Base-by-base conservation (phyloP, 139 green algal species). In the Zygnema circumcarinatum region DNA sequence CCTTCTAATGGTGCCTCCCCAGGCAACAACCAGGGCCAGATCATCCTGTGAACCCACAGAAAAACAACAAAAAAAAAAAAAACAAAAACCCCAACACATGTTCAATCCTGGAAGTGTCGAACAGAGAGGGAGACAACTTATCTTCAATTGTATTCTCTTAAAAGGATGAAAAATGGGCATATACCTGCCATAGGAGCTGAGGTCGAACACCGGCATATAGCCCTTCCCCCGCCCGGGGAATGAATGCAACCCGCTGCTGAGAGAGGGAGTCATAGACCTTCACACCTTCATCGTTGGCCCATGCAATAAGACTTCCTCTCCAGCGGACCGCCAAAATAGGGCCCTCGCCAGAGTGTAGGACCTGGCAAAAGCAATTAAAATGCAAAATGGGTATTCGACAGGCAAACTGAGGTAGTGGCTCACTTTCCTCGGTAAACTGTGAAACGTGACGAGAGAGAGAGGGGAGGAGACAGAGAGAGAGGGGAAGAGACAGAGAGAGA, bases 231-330 rank as follows among this genome's bases (percentile, higher is more conserved):
- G 90, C 87, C 56, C 75, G 52, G 20, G 90, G 84, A n/a, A 92
- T n/a, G 67, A 87, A 93, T 53, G 90, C 92, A 7, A 97, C 83
- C 29, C 89, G 73, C 47, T 92, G 90, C 41, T 96, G 92, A 16
- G 72, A 81, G 22, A 79, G 79, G 1, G 89, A 94, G 83, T 97
- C 94, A 89, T 98, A 98, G 56, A 98, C 92, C 92, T 93, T 94
- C 33, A 98, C 89, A 0, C 93, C 92, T 2, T 84, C 79, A 74
- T 96, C 92, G 38, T 94, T 97, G 2, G 94, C 94, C 96, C 96
- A 99, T 0, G 97, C 96, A 7, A 99, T 87, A 22, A 98, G 83
- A 1, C 79, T 86, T 20, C 92, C 93, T 29, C 88, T 86, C 97
- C 96, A 98, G 11, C 84, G 83, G 1, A 95, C 89, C 16, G 87